These are phyloP conservation scores for Rhodamnia argentea DNA, from an alignment of 345 rosid genomes.

Conservation along the genomic window DNA sequence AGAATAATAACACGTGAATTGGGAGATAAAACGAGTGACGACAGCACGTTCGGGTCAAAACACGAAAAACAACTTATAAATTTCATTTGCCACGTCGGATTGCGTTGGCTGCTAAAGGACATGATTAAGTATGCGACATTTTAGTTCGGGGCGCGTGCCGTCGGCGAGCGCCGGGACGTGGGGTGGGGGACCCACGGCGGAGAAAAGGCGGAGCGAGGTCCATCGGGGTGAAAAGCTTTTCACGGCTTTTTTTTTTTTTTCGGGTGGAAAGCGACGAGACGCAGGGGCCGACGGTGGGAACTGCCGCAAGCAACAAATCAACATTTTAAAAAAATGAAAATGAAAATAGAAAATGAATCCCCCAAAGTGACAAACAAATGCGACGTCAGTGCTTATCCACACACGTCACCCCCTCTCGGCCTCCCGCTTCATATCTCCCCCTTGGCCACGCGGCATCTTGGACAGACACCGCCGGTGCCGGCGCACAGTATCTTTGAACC, in stretches of 20 bases:
- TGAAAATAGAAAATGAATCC: not conserved
- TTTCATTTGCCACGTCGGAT: no score
- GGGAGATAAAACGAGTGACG: no score
- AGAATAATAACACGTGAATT: no score
- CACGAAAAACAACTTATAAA: no score
- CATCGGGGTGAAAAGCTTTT: not conserved
- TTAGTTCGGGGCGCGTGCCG: not conserved
- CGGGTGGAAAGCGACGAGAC: not conserved
- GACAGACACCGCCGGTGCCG: no score
- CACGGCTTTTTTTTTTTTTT: not conserved
- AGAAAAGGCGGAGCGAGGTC: not conserved
- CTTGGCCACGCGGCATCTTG: not conserved
- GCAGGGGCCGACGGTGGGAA: not conserved
- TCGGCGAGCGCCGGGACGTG: not conserved
- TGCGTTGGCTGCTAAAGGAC: no score
- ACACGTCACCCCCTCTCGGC: not conserved
- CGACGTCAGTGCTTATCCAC: constrained; percentile 17
- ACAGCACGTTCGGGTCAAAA: no score
- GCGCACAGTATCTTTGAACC: no score
- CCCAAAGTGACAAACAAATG: not conserved
- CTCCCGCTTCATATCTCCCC: no score
- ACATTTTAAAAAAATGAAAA: no score
- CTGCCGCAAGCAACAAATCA: not conserved
- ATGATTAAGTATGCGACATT: no score
- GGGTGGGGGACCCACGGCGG: not conserved